Conservation (phyloP, 345 rosid species). For the Populus nigra region DNA sequence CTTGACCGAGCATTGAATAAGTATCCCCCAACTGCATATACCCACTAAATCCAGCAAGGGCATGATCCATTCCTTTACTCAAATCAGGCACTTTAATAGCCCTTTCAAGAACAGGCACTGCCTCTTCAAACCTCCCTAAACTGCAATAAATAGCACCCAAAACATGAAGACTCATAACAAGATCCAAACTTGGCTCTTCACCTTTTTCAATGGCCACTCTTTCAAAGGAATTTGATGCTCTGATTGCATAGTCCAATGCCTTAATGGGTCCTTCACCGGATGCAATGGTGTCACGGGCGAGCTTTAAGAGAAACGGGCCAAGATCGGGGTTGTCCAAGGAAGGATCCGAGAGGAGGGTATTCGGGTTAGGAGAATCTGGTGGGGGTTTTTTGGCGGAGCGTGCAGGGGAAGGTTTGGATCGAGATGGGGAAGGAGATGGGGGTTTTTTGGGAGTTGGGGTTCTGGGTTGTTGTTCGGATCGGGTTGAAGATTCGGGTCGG, state of each 20-base stretch:
- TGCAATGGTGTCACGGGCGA: slow-evolving; percentile 90
- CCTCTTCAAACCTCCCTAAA: slow-evolving; percentile 89
- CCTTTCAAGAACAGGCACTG: slow-evolving; percentile 77
- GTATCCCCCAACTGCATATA: slow-evolving; percentile 98
- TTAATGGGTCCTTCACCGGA: slow-evolving; percentile 90
- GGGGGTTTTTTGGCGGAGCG: slow-evolving; percentile 69
- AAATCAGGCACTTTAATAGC: slow-evolving; percentile 84
- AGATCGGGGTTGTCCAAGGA: slow-evolving; percentile 98
- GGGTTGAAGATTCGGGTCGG: slow-evolving; percentile 33
- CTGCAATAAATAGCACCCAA: slow-evolving; percentile 94
- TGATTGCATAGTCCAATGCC: slow-evolving; percentile 87
- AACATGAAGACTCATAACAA: slow-evolving; percentile 94
- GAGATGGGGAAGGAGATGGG: slow-evolving; percentile 76
- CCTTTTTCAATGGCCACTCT: slow-evolving; percentile 26
- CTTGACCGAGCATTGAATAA: slow-evolving; percentile 91
- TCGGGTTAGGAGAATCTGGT: slow-evolving; percentile 52
- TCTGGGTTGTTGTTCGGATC: slow-evolving; percentile 39
- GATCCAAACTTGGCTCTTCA: slow-evolving; percentile 81
- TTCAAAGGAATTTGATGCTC: slow-evolving; percentile 89
- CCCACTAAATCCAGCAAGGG: slow-evolving; percentile 89
- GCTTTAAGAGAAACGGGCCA: slow-evolving; percentile 91
- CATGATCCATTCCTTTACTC: slow-evolving; percentile 70
- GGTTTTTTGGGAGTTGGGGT: slow-evolving; percentile 39
- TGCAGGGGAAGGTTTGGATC: slow-evolving; percentile 75
- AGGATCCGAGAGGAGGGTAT: slow-evolving; percentile 38